A percentile compares a stretch with the other conserved stretches of the same genome.
phyloP scores from a whole-genome alignment of 1,284 basidiomycete genomes.

The Apiotrichum akiyoshidainum region DNA sequence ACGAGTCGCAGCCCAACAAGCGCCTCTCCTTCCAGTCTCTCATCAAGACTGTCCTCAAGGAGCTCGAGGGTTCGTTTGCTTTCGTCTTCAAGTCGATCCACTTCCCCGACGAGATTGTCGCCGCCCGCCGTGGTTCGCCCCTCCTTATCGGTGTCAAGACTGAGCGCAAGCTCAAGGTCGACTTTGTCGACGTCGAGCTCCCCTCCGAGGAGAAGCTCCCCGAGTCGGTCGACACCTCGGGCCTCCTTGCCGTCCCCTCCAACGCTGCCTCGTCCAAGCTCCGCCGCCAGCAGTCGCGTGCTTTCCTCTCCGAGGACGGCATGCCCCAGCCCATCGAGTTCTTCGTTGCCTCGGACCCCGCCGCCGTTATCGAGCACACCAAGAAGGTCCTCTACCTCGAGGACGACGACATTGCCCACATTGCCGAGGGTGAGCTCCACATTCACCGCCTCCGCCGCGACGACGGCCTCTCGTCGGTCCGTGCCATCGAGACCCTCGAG shows the following conservation, averaged over 20 bases:
- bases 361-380: constrained; percentile 97
- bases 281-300: constrained; percentile 90
- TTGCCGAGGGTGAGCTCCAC: constrained; percentile 93
- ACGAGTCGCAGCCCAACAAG: constrained; percentile 87
- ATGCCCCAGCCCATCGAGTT: constrained; percentile 99
- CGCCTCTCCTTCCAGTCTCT: constrained; percentile 85
- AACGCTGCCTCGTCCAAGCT: constrained; percentile 65
- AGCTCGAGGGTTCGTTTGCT: constrained; percentile 99
- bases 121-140: constrained; percentile 94
- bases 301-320: constrained; percentile 98
- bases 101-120: constrained; percentile 94
- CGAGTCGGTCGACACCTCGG: constrained; percentile 33
- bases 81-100: constrained; percentile 98
- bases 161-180: constrained; percentile 99
- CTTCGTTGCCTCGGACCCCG: constrained; percentile 96
- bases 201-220: constrained; percentile 61
- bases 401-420: constrained; percentile 98
- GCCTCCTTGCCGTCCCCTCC: constrained; percentile 75
- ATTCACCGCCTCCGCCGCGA: constrained; percentile 96
- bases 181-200: constrained; percentile 98
- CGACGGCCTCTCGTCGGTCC: constrained; percentile 71
- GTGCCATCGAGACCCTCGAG: constrained; percentile 97
- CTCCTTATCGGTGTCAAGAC: constrained; percentile 98
- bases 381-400: constrained; percentile 98
- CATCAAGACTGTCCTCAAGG: constrained; percentile 94